Evolutionary conservation across 2,329 filamentous ascomycete species (phyloP), one percentile per base, ranked within the genome.

Genomic region (Colletotrichum sp.): DNA sequence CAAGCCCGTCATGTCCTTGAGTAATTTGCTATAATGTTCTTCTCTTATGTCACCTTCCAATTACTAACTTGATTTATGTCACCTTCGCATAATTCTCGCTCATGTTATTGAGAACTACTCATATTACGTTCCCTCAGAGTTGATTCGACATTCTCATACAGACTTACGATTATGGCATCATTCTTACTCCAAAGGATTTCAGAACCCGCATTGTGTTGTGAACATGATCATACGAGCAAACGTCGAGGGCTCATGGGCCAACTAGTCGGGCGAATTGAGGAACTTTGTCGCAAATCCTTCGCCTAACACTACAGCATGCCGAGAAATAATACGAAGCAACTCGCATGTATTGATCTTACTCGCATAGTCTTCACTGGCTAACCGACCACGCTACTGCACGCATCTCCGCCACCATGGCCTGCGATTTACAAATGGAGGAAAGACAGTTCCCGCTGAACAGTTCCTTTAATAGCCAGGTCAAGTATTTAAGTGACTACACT

Each of bases 1-100:
- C 57, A n/a, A 32, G 9, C 9, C 18, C 8, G 5, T n/a, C 28
- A 30, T 30, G 18, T 44, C 16, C 9, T 44, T 10, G 5, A 3
- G 2, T 0, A n/a, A 18, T n/a, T 44, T 4, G 0, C 8, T 44
- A 0, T 0, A 44, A n/a, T 44, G 8, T n/a, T 44, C 0, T 18
- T 1, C 18, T 10, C 18, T 44, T 3, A 12, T n/a, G 18, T 2
- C 16, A 16, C 34, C 15, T 36, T 2, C 2, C 34, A 16, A 36
- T 8, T 8, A 16, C 2, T 16, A 36, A 1, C 7, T 36, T 16
- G 34, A 36, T 1, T 1, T 36, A 0, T 44, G 1, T n/a, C 39
- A n/a, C 8, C 39, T n/a, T n/a, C 9, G 1, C 1, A 0, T 44
- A 0, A 12, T 44, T 44, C 18, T 12, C 18, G 6, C 5, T 5